Percentiles rank a stretch among this genome's conserved stretches.
Evolutionary conservation across 768 basidiomycete genomes (phyloP).

Genomic region (Mycena sanguinolenta): DNA sequence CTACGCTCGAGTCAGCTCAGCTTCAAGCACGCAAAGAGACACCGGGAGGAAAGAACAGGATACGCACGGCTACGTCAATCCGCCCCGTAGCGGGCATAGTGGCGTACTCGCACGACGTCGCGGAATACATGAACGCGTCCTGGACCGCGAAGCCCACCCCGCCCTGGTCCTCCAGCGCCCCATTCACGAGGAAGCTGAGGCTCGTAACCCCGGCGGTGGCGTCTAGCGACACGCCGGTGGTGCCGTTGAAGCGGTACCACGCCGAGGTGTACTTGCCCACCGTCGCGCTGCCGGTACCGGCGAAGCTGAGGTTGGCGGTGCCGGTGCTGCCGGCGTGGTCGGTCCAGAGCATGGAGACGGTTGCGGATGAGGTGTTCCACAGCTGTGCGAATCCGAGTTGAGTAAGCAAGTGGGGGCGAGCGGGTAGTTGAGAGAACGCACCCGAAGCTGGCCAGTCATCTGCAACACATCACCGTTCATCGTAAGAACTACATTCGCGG

Average conservation of each 20-base stretch:
- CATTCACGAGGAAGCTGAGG: constrained; percentile 21
- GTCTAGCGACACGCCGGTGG: constrained; percentile 5
- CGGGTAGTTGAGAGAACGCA: no score
- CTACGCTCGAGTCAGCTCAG: no score
- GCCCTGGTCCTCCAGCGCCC: constrained; percentile 12
- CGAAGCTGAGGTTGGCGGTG: not conserved
- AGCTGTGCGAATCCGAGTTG: constrained; percentile 2
- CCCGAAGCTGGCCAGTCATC: constrained; percentile 13
- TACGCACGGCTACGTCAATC: constrained; percentile 21
- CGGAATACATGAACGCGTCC: constrained; percentile 17
- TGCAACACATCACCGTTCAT: constrained; percentile 13
- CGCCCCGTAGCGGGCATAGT: constrained; percentile 1
- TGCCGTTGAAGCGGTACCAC: constrained; percentile 20
- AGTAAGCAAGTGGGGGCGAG: no score
- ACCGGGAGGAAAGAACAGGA: no score
- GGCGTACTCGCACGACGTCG: constrained; percentile 12
- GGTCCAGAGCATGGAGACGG: constrained; percentile 11
- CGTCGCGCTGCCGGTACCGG: constrained; percentile 14
- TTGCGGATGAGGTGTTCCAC: constrained; percentile 12
- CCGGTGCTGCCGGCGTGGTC: constrained; percentile 3
- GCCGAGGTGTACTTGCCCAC: constrained; percentile 22
- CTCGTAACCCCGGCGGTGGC: constrained; percentile 17
- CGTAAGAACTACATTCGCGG: constrained; percentile 5
- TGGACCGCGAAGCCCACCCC: constrained; percentile 20
- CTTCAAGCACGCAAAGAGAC: no score